These are phyloP conservation scores for Alectoria sarmentosa DNA, from an alignment of 495 filamentous ascomycete genomes.

Conservation along the genomic window DNA sequence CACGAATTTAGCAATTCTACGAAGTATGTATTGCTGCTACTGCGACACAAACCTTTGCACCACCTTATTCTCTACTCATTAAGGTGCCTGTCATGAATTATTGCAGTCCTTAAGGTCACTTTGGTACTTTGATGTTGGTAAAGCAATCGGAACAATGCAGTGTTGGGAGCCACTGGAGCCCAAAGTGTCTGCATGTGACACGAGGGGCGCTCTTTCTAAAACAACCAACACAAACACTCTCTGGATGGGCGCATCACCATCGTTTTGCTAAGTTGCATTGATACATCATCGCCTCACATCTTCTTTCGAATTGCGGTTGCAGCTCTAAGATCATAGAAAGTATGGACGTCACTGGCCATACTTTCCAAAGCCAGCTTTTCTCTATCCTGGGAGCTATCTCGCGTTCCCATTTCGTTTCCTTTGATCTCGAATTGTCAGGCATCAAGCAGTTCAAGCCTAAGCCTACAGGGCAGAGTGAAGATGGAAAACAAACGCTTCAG, in stretches of 20 bases:
- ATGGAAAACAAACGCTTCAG: conserved; percentile 43
- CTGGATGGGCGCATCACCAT: not conserved
- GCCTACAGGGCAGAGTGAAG: conserved; percentile 14
- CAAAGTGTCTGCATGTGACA: not conserved
- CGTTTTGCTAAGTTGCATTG: not conserved
- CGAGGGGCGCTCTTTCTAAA: not conserved
- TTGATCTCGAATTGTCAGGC: conserved; percentile 76
- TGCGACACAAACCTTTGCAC: no score
- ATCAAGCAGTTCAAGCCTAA: conserved; percentile 38
- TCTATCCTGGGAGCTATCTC: conserved; percentile 52
- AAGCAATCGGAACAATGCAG: not conserved
- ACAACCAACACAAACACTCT: not conserved
- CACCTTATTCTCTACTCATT: no score
- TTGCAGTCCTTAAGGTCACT: not conserved
- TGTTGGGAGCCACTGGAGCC: not conserved
- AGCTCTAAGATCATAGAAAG: conserved; percentile 2
- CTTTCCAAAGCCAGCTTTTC: conserved; percentile 51
- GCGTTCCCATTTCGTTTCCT: conserved; percentile 55
- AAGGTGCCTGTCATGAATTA: not conserved
- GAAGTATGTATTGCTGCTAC: no score
- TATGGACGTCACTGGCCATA: conserved; percentile 58
- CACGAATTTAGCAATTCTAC: no score
- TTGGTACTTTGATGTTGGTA: not conserved
- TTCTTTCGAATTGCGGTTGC: not conserved
- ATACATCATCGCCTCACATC: not conserved